Conservation (phyloP, 257 asterid species). For the Lithospermum erythrorhizon region DNA sequence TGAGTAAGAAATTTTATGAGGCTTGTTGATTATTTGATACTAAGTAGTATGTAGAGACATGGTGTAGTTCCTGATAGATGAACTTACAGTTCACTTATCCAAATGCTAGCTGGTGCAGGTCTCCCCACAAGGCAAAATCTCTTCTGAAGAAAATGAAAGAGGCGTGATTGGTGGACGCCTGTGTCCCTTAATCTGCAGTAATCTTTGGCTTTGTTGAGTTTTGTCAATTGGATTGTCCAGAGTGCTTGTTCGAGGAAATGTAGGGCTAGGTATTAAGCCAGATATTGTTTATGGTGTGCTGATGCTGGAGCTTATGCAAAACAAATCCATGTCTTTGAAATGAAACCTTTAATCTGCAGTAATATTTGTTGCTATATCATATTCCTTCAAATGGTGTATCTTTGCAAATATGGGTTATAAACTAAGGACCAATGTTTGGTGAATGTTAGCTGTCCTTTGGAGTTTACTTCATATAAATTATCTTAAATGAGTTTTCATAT, state of each 20-base stretch:
- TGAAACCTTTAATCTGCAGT: no score
- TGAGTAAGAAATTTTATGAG: constrained; percentile 48
- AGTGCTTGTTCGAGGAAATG: constrained; percentile 54
- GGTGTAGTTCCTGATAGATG: constrained; percentile 67
- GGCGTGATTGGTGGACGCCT: constrained; percentile 53
- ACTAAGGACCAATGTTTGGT: no score
- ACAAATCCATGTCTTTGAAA: no score
- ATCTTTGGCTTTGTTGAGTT: constrained; percentile 62
- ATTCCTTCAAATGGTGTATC: no score
- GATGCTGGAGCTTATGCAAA: no score
- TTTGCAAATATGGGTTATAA: no score
- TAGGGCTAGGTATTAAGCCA: constrained; percentile 37
- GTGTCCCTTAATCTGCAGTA: constrained; percentile 65
- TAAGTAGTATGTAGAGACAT: constrained; percentile 46
- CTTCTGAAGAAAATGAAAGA: constrained; percentile 65
- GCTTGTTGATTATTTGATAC: constrained; percentile 66
- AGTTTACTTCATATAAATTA: no score
- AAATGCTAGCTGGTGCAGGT: constrained; percentile 69
- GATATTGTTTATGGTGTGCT: constrained; percentile 67
- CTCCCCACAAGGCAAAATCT: constrained; percentile 46
- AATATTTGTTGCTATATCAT: no score
- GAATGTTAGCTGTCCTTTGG: no score
- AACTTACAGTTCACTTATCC: constrained; percentile 75
- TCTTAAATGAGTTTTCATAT: no score
- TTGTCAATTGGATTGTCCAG: constrained; percentile 47